A percentile compares a stretch with the other conserved stretches of the same genome.
Conservation (phyloP, 169 alveolate species). For the Besnoitia besnoiti region DNA sequence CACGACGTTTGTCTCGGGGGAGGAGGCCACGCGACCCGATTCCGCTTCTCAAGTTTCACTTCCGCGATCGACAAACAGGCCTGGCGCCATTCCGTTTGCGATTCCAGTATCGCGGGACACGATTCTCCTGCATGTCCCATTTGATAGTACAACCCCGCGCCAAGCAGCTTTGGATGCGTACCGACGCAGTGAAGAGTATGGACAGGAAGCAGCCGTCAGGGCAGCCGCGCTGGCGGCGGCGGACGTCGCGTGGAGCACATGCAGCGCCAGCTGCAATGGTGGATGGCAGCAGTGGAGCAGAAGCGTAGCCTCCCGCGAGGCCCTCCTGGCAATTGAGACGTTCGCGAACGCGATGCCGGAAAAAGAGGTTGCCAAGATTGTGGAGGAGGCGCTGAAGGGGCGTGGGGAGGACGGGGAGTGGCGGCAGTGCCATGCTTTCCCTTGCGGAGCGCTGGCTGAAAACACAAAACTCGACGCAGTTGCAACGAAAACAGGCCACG, state of each 20-base stretch:
- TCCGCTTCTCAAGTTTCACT: neutral
- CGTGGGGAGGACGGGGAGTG: neutral
- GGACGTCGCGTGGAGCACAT: neutral
- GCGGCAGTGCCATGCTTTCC: slow-evolving; percentile 5
- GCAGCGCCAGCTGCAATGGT: neutral
- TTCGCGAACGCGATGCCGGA: too few species aligned
- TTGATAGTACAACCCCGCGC: neutral
- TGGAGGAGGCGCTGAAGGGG: neutral
- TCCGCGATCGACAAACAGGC: neutral
- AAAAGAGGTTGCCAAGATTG: too few species aligned
- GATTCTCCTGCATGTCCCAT: neutral
- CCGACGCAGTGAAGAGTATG: neutral
- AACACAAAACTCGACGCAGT: neutral
- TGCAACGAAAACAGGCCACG: neutral
- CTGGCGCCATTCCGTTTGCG: neutral
- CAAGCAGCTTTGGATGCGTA: neutral
- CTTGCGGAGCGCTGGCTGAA: neutral
- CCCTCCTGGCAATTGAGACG: neutral
- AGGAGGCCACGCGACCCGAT: neutral
- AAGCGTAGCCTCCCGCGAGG: neutral
- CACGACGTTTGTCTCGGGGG: neutral
- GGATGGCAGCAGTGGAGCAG: neutral
- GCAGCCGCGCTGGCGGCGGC: slow-evolving; percentile 7
- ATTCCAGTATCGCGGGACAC: neutral
- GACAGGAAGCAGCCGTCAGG: neutral